These are phyloP conservation scores for Logfia minima DNA, from an alignment of 129 eudicot species.

Conservation along the genomic window DNA sequence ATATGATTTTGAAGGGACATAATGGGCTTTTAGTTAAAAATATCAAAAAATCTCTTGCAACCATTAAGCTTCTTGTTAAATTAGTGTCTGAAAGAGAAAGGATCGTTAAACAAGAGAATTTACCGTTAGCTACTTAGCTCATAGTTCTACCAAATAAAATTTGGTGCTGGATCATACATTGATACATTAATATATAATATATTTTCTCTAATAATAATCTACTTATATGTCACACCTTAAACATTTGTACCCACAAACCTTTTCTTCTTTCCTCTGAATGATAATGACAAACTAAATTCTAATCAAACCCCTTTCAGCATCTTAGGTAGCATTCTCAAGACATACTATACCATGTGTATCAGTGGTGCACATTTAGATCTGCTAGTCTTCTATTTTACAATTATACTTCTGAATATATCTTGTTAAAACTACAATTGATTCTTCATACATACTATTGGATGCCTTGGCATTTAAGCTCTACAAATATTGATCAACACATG, in stretches of 20 bases:
- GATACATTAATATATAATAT: neutral
- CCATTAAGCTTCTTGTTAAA: neutral
- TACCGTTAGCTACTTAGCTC: neutral
- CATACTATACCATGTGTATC: neutral
- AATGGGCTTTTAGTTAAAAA: neutral
- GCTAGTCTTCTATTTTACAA: neutral
- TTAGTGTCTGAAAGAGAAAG: neutral
- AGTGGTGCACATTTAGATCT: neutral
- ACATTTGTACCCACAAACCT: neutral
- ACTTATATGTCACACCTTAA: neutral
- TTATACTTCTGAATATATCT: neutral
- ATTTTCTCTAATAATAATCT: neutral
- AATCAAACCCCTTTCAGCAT: neutral
- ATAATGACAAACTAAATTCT: neutral
- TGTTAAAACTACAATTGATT: neutral
- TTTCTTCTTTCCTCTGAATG: neutral
- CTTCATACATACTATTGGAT: neutral
- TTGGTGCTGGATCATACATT: neutral
- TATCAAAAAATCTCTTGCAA: neutral
- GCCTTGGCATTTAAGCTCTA: neutral
- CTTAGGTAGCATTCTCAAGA: conserved; percentile 1
- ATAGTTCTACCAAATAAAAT: neutral
- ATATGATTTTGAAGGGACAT: neutral
- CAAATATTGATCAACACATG: neutral
- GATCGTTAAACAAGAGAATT: neutral